Base-by-base conservation (phyloP, 2,329 filamentous ascomycete genomes). In the Lojkania enalia region DNA sequence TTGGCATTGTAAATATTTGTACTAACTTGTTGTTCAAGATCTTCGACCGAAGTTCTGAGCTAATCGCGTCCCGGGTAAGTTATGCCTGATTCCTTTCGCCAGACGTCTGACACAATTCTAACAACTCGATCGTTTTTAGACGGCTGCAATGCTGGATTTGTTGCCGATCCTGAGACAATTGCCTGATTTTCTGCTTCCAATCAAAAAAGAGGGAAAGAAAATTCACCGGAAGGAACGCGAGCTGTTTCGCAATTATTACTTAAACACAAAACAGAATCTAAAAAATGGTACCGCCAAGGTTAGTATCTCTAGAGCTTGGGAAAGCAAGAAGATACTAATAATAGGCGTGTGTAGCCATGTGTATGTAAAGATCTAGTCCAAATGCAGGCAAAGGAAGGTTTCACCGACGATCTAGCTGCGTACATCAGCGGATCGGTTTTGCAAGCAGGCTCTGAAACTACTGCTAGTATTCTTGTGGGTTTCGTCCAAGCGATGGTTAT, bases 1-100 rank as follows among this genome's bases (percentile, higher is more conserved):
- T 53, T 76, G 3, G 74, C 78, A 47, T 58, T 71, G 25, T 78
- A n/a, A n/a, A n/a, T n/a, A n/a, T n/a, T n/a, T n/a, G n/a, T n/a
- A n/a, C n/a, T n/a, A n/a, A n/a, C n/a, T n/a, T n/a, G n/a, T n/a
- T n/a, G n/a, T n/a, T n/a, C n/a, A n/a, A n/a, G n/a, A n/a, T n/a
- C n/a, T n/a, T n/a, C n/a, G n/a, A n/a, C n/a, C n/a, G n/a, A n/a
- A n/a, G n/a, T n/a, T n/a, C n/a, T n/a, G n/a, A n/a, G n/a, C n/a
- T n/a, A n/a, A n/a, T n/a, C n/a, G n/a, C n/a, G n/a, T n/a, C n/a
- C n/a, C n/a, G n/a, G n/a, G n/a, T n/a, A n/a, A n/a, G n/a, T n/a
- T n/a, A n/a, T n/a, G n/a, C n/a, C n/a, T n/a, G n/a, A n/a, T n/a
- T n/a, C n/a, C n/a, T n/a, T n/a, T n/a, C n/a, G n/a, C n/a, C n/a